Conservation (phyloP, 352 stramenopile genomes). For the Blastocystis sp. region DNA sequence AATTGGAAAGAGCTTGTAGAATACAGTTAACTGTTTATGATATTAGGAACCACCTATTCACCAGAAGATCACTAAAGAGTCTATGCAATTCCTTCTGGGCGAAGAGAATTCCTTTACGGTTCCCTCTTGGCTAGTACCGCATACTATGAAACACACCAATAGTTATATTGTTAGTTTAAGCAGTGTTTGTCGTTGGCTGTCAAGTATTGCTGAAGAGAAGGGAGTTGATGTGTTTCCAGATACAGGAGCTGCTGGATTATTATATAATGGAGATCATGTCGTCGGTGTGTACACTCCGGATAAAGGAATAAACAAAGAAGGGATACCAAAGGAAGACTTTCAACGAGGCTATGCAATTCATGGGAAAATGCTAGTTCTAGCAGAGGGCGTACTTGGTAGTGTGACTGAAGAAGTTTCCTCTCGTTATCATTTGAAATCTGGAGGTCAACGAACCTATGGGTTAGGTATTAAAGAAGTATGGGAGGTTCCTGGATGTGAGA, state of each 20-base stretch:
- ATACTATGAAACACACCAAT: background rate
- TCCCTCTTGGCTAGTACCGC: constrained; percentile 3
- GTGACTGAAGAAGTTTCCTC: constrained; percentile 93
- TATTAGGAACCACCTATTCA: constrained; percentile 13
- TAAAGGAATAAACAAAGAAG: constrained; percentile 93
- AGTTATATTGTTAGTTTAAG: constrained; percentile 64
- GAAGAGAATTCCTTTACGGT: constrained; percentile 29
- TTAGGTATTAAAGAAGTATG: constrained; percentile 97
- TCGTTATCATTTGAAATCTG: constrained; percentile 89
- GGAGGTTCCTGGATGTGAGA: constrained; percentile 72
- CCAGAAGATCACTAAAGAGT: constrained; percentile 20
- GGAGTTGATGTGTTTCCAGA: constrained; percentile 98
- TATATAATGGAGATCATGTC: constrained; percentile 77
- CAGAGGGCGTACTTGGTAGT: constrained; percentile 91
- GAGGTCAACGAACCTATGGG: constrained; percentile 91
- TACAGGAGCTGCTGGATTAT: constrained; percentile 89
- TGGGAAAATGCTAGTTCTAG: constrained; percentile 91
- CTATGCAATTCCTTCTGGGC: constrained; percentile 26
- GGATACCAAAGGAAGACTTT: constrained; percentile 90
- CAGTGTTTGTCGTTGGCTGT: constrained; percentile 93
- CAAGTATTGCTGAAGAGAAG: constrained; percentile 88
- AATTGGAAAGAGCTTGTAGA: constrained; percentile 81
- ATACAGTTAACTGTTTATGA: background rate
- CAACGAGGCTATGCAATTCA: constrained; percentile 93
- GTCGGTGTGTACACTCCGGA: constrained; percentile 94